phyloP scores from a whole-genome alignment of 179 eudicot genomes.

The Heliamphora pulchella region DNA sequence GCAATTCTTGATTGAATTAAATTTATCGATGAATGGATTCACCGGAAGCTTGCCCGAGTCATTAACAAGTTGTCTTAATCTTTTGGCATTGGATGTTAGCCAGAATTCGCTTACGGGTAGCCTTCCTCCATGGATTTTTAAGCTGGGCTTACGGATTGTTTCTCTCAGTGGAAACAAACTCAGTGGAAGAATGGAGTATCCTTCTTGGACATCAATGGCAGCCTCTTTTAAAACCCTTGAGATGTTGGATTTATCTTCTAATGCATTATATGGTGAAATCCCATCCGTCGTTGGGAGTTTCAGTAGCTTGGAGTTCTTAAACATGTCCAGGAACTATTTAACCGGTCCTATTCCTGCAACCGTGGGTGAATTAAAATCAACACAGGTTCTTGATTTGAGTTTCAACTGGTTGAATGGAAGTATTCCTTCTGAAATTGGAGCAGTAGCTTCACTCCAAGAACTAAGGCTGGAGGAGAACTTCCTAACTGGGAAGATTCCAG shows the following conservation, averaged over 20 bases:
- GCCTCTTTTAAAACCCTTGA: slow-evolving; percentile 40
- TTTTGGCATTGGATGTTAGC: slow-evolving; percentile 53
- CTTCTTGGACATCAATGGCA: slow-evolving; percentile 21
- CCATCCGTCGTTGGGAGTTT: slow-evolving; percentile 55
- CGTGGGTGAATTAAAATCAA: slow-evolving; percentile 44
- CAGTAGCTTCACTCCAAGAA: slow-evolving; percentile 36
- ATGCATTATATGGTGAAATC: slow-evolving; percentile 50
- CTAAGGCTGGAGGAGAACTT: slow-evolving; percentile 46
- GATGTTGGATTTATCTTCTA: slow-evolving; percentile 67
- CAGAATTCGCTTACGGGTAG: slow-evolving; percentile 52
- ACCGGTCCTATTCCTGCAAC: slow-evolving; percentile 45
- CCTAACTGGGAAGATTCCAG: slow-evolving; percentile 48
- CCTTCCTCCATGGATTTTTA: slow-evolving; percentile 67
- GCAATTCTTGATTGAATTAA: slow-evolving; percentile 51
- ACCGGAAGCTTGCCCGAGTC: slow-evolving; percentile 64
- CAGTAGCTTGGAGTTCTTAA: slow-evolving; percentile 44
- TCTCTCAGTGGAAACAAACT: slow-evolving; percentile 47
- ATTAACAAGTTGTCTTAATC: slow-evolving; percentile 48
- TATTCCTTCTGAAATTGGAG: slow-evolving; percentile 54
- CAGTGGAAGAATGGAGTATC: slow-evolving; percentile 40
- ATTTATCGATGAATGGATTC: slow-evolving; percentile 54
- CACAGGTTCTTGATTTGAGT: slow-evolving; percentile 60
- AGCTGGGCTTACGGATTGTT: slow-evolving; percentile 44
- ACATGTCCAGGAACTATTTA: slow-evolving; percentile 50
- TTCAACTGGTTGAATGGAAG: slow-evolving; percentile 53